Evolutionary conservation across 192 early-diverging fungal genomes (phyloP).

Genomic region (Backusella liffmaniae): DNA sequence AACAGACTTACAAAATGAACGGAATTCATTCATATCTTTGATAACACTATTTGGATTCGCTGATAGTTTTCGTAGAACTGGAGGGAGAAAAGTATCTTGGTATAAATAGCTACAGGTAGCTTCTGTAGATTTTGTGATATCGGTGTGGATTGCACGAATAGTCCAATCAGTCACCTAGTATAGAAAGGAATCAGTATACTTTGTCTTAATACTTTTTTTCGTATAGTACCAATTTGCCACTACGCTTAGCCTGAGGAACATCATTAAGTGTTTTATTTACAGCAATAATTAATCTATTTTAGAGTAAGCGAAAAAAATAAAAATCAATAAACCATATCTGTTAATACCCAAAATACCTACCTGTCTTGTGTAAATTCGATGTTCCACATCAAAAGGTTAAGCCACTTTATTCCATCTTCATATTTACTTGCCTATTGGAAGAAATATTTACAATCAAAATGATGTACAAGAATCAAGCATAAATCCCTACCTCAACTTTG

Average conservation of each 20-base stretch:
- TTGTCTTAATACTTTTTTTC: not conserved
- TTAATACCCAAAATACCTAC: slow-evolving; percentile 9
- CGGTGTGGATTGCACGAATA: slow-evolving; percentile 39
- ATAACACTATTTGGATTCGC: slow-evolving; percentile 41
- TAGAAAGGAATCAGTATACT: not conserved
- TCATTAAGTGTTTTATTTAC: slow-evolving; percentile 53
- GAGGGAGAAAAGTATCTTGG: slow-evolving; percentile 47
- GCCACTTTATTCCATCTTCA: slow-evolving; percentile 45
- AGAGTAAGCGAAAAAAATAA: not conserved
- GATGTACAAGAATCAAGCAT: not conserved
- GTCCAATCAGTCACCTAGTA: slow-evolving; percentile 42
- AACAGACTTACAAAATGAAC: slow-evolving; percentile 43
- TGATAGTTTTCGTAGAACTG: slow-evolving; percentile 40
- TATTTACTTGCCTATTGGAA: slow-evolving; percentile 42
- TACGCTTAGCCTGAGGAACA: slow-evolving; percentile 51
- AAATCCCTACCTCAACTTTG: slow-evolving; percentile 32
- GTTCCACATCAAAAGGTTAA: slow-evolving; percentile 48
- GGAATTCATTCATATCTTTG: slow-evolving; percentile 40
- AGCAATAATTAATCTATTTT: slow-evolving; percentile 44
- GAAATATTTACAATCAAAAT: not conserved
- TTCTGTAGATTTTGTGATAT: slow-evolving; percentile 42
- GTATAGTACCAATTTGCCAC: slow-evolving; percentile 42
- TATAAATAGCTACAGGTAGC: slow-evolving; percentile 38
- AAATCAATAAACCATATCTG: not conserved
- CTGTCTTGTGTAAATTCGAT: slow-evolving; percentile 49